Base-by-base conservation (phyloP, 2,329 filamentous ascomycete genomes). In the Mycosphaerella arachidis region DNA sequence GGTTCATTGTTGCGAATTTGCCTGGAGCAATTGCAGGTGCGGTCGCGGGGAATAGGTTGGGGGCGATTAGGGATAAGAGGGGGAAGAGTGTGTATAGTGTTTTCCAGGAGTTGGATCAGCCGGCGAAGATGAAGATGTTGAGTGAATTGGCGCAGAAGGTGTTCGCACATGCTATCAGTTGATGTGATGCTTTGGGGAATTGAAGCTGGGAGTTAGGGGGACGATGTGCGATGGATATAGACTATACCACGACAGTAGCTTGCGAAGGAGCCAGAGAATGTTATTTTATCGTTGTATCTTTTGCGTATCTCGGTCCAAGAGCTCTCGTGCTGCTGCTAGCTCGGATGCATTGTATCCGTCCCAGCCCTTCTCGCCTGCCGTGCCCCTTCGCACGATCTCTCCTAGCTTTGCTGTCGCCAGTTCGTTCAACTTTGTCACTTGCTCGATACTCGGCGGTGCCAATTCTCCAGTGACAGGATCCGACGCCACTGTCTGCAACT, bases 51-150 rank as follows among this genome's bases (percentile, higher is more conserved):
- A 97, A 97, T 76, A 79, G 92, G 55, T 77, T 97, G n/a, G 94
- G 94, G 0, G 90, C 91, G 6, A 85, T 99, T 20, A 82, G 94
- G 58, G 94, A 99, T 77, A 86, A 89, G 33, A 92, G 87, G 76
- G 92, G 92, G 24, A 97, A 97, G 86, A 96, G 91, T 72, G 94
- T 99, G 6, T 97, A 95, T 75, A 82, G 86, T 30, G 94, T 97
- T 16, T 97, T 93, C 74, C 86, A 91, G 80, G 90, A 96, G 68
- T 79, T 99, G 71, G 92, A 92, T 54, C 89, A 91, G 75, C 82
- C 82, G 54, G 92, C 96, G 71, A 89, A 91, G 71, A 86, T 91
- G 57, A 86, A 86, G 74, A 76, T 99, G 69, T 79, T 97, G 62
- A 89, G 87, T 72, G 90, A 95, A 75, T 76, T 97, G 71, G 93